These are phyloP conservation scores for Candida michaelii DNA, from an alignment of 805 yeast species.

Conservation along the genomic window DNA sequence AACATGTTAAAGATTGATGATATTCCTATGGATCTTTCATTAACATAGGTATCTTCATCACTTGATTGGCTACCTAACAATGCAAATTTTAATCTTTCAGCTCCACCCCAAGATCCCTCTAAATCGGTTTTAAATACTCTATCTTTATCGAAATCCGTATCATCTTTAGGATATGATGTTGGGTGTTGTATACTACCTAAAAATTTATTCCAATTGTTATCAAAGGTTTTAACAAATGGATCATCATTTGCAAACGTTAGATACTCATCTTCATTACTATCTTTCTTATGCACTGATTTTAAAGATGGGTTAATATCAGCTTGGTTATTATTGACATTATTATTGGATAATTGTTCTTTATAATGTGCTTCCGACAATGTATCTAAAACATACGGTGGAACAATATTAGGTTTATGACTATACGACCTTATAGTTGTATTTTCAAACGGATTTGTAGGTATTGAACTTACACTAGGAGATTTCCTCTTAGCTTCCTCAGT, in stretches of 20 bases:
- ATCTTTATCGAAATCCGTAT: slow-evolving; percentile 24
- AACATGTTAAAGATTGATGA: slow-evolving; percentile 2
- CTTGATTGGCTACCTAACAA: slow-evolving; percentile 40
- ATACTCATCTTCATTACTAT: slow-evolving; percentile 31
- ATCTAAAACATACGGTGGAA: slow-evolving; percentile 68
- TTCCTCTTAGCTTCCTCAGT: neutral
- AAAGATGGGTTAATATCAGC: slow-evolving; percentile 10
- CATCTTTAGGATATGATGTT: slow-evolving; percentile 33
- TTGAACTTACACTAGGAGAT: slow-evolving; percentile 1
- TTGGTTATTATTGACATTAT: slow-evolving; percentile 25
- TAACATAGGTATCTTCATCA: slow-evolving; percentile 29
- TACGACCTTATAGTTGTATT: slow-evolving; percentile 25
- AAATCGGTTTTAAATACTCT: slow-evolving; percentile 42
- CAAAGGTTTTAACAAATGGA: slow-evolving; percentile 35
- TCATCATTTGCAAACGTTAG: slow-evolving; percentile 41
- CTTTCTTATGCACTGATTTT: slow-evolving; percentile 9
- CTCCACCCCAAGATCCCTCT: slow-evolving; percentile 68
- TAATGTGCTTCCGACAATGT: slow-evolving; percentile 45
- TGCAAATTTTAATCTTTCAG: slow-evolving; percentile 54
- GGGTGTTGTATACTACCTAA: slow-evolving; percentile 48
- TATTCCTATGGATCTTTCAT: slow-evolving; percentile 11
- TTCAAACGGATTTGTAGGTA: slow-evolving; percentile 24
- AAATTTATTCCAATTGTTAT: slow-evolving; percentile 53
- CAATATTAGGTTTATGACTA: slow-evolving; percentile 34
- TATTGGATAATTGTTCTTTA: slow-evolving; percentile 34